Base-by-base conservation (phyloP, 345 rosid species). In the Anastatica hierochuntica region DNA sequence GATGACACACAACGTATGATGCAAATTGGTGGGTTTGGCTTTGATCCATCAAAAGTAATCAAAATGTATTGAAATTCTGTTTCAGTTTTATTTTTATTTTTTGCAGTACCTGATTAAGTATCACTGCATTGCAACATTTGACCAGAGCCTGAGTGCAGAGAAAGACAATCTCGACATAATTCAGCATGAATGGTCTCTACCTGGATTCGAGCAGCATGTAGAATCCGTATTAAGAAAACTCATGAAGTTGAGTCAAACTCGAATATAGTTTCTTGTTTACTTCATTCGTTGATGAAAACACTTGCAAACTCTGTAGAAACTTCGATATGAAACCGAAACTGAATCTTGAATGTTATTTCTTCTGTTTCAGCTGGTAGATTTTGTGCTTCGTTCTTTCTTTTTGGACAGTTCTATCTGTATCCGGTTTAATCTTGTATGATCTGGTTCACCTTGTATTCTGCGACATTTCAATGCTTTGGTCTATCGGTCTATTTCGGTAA, bases 11-110 rank as follows among this genome's bases (percentile, higher is more conserved):
- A 84, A 58, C 75, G 86, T 6, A 88, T 92, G 98, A 92, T 92
- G 98, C 98, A 92, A 80, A 92, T 88, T 96, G 72, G 96, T 72
- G 98, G 98, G 5, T 83, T 92, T 74, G 98, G 98, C 61, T 66
- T 80, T 37, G 95, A 90, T 67, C 87, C 98, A 17, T 17, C 87
- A 55, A 87, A 77, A 89, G 98, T 90, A 79, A 29, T 14, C 30
- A 15, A 27, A 42, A 39, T 35, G 18, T 8, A 2, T 24, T 46
- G 27, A 31, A 13, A 30, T 6, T 35, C 16, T 43, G 23, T 23
- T 35, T 43, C 40, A 52, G 3, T 14, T 23, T 30, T 6, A 1
- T 21, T 46, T 10, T 49, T 31, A 29, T 36, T 21, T 44, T 62
- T 23, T 18, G 40, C 23, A 29, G 38, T 41, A 21, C 42, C 49